Conservation (phyloP, 345 rosid genomes). For the Sonneratia caseolaris region DNA sequence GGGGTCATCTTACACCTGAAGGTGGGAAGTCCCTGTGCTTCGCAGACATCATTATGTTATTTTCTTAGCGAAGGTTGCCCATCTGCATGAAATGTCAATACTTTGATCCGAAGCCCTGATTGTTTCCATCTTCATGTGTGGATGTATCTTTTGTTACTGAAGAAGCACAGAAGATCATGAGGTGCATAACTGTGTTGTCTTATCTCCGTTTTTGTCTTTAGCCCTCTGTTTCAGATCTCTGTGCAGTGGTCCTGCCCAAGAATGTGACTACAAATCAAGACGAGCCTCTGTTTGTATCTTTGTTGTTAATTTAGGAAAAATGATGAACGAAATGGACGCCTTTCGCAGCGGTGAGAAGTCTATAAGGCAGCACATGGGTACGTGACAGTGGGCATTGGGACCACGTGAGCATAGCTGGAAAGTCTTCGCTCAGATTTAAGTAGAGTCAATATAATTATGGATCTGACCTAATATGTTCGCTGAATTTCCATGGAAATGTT, state of each 20-base stretch:
- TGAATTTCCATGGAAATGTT: background rate
- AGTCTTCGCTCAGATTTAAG: background rate
- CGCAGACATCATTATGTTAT: background rate
- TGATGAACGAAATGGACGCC: background rate
- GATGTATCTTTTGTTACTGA: background rate
- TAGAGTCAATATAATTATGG: background rate
- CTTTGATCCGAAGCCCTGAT: background rate
- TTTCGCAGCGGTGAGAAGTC: background rate
- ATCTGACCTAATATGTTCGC: background rate
- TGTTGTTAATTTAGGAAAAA: background rate
- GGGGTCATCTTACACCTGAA: background rate
- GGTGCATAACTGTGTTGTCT: background rate
- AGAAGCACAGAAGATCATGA: background rate
- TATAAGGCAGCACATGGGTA: conserved; percentile 8
- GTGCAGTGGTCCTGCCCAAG: conserved; percentile 2
- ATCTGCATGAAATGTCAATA: background rate
- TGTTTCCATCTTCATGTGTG: background rate
- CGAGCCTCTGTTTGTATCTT: background rate
- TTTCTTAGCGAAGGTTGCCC: background rate
- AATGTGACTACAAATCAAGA: background rate
- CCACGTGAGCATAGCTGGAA: conserved; percentile 11
- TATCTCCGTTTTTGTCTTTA: background rate
- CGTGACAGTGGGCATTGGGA: conserved; percentile 5
- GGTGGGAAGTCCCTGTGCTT: background rate
- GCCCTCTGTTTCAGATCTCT: background rate